These are phyloP conservation scores for Paramecium octaurelia DNA, from an alignment of 73 alveolate species.

Conservation along the genomic window DNA sequence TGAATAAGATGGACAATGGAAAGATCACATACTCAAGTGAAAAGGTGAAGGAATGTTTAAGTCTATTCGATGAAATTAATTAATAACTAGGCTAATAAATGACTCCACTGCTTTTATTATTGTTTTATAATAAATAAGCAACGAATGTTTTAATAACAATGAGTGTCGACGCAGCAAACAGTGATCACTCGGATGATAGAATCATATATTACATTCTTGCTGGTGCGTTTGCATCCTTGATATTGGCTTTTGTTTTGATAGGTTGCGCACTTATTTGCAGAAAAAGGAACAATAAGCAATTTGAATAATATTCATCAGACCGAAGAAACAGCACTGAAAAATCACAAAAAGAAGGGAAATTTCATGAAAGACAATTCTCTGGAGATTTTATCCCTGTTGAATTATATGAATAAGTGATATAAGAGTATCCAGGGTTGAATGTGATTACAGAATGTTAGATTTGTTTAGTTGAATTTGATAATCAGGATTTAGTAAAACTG, in stretches of 20 bases:
- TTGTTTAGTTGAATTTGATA: background rate
- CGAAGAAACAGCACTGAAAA: background rate
- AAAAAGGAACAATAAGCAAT: background rate
- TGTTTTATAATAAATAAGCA: background rate
- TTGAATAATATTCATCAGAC: background rate
- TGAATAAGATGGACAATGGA: background rate
- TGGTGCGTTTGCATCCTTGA: background rate
- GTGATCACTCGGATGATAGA: background rate
- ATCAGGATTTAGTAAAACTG: background rate
- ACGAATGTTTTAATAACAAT: background rate
- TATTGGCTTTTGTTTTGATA: background rate
- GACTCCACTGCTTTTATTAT: background rate
- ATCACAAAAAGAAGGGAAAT: background rate
- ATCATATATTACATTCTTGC: background rate
- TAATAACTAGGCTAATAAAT: background rate
- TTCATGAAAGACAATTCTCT: background rate
- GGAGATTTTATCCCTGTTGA: background rate
- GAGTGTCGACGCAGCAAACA: background rate
- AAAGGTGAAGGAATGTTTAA: background rate
- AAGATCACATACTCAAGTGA: background rate
- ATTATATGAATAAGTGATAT: background rate
- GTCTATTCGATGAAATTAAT: background rate
- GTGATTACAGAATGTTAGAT: background rate
- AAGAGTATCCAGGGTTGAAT: background rate
- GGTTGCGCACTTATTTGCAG: background rate